Evolutionary conservation across 495 filamentous ascomycete species (phyloP), one percentile per base, ranked within the genome.

Genomic region (Podospora didyma): DNA sequence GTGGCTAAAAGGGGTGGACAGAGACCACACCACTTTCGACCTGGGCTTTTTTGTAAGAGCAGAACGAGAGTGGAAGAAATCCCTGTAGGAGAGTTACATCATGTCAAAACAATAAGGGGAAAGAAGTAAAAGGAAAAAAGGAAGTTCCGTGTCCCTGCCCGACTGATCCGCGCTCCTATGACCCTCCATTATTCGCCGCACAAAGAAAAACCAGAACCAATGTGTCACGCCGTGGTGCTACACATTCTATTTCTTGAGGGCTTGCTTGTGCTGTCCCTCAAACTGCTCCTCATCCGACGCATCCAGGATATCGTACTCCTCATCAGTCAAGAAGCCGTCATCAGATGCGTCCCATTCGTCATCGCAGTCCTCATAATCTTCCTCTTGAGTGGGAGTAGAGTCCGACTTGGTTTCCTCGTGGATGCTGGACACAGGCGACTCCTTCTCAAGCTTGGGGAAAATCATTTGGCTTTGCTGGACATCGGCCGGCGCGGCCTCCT

Each of bases 221-320:
- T 35, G 34, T 31, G 17, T n/a, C 23, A 23, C 46, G 14, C 24
- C 23, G 24, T 17, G 12, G 16, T 22, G 16, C 31, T 39, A 31
- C 7, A 21, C 46, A 6, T 14, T 31, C 58, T 69, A 77, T 56
- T 77, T 75, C 65, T 62, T 71, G 9, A 56, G 41, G 17, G 24
- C 12, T 23, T 26, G 35, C 16, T 37, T 47, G 21, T 63, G 62
- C 64, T 79, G 68, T 51, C 67, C 67, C 55, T 68, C 79, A 54
- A 86, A 68, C 56, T 81, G 87, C 69, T 98, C 94, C 66, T 96
- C 92, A 59, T 97, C 95, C 57, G 89, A 95, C 21, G 92, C 95
- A 75, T 96, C 90, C 24, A 97, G 86, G 58, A 97, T 87, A 60
- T 98, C 94, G 63, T 96, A 98, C 75, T 98, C 94, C 63, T 97